Conservation (phyloP, 768 basidiomycete genomes). For the Cystofilobasidium capitatum region DNA sequence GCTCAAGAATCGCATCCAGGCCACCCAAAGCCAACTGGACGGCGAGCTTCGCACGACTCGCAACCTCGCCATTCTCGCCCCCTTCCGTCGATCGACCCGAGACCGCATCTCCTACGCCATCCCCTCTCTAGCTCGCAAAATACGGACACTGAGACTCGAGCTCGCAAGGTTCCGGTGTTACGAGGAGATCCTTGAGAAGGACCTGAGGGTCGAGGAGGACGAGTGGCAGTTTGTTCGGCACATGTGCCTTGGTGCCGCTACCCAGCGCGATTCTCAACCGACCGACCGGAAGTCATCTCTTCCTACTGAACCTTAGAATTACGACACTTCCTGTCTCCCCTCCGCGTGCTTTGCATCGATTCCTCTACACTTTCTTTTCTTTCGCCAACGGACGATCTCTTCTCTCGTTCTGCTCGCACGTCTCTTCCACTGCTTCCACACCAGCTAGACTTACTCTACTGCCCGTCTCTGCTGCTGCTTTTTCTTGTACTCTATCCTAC, state of each 20-base stretch:
- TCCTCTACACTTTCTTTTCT: too few species aligned
- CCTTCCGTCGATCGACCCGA: slow-evolving; percentile 75
- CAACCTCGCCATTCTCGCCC: slow-evolving; percentile 74
- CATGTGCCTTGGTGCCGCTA: not conserved
- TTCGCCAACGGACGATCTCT: too few species aligned
- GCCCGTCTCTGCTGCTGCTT: too few species aligned
- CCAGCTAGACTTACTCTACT: too few species aligned
- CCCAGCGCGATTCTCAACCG: too few species aligned
- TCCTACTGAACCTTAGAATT: too few species aligned
- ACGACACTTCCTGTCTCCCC: too few species aligned
- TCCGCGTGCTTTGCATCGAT: too few species aligned
- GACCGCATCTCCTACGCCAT: slow-evolving; percentile 59
- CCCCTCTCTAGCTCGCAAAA: slow-evolving; percentile 53
- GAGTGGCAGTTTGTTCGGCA: slow-evolving; percentile 11
- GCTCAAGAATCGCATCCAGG: slow-evolving; percentile 52
- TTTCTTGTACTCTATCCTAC: too few species aligned
- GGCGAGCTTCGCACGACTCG: slow-evolving; percentile 61
- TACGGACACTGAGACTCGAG: slow-evolving; percentile 60
- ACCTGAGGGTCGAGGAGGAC: slow-evolving; percentile 16
- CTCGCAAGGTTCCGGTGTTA: slow-evolving; percentile 23
- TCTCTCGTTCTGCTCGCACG: too few species aligned
- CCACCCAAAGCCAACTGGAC: slow-evolving; percentile 54
- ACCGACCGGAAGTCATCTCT: too few species aligned
- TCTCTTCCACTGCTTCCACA: too few species aligned
- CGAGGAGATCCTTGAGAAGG: slow-evolving; percentile 19